A percentile compares a stretch with the other conserved stretches of the same genome.
These are phyloP conservation scores for Puccinia horiana DNA, from an alignment of 1,284 basidiomycete genomes.

Conservation along the genomic window DNA sequence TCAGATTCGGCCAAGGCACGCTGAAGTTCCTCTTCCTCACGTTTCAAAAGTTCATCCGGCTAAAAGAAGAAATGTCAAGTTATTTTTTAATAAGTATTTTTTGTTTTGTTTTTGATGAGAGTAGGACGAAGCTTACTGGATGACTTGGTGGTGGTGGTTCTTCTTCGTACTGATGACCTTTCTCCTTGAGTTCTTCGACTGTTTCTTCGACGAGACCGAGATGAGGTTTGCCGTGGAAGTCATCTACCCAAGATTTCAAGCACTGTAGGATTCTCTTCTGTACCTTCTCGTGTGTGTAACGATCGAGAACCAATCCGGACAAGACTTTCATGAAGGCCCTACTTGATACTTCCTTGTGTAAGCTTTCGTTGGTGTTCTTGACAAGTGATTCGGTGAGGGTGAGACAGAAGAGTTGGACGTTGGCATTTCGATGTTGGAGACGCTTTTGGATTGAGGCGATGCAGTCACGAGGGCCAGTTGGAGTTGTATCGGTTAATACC, in stretches of 20 bases:
- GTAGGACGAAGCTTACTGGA: slow-evolving; percentile 4
- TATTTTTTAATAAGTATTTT: slow-evolving; percentile 59
- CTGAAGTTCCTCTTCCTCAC: slow-evolving; percentile 89
- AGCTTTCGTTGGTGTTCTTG: slow-evolving; percentile 79
- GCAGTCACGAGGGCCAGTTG: slow-evolving; percentile 25
- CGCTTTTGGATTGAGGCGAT: slow-evolving; percentile 83
- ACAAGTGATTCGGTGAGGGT: slow-evolving; percentile 77
- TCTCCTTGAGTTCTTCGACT: slow-evolving; percentile 76
- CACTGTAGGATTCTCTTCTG: slow-evolving; percentile 72
- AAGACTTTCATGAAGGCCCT: slow-evolving; percentile 86
- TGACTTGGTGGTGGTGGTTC: slow-evolving; percentile 13
- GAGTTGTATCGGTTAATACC: slow-evolving; percentile 68
- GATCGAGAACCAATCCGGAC: slow-evolving; percentile 80
- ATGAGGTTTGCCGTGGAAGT: slow-evolving; percentile 69
- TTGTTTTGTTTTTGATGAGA: not conserved
- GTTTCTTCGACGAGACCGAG: slow-evolving; percentile 90
- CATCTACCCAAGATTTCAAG: slow-evolving; percentile 80
- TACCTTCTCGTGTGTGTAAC: slow-evolving; percentile 86
- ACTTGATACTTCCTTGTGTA: slow-evolving; percentile 84
- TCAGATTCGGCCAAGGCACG: slow-evolving; percentile 85
- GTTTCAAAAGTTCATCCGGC: slow-evolving; percentile 75
- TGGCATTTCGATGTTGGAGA: slow-evolving; percentile 87
- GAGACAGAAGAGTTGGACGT: slow-evolving; percentile 94
- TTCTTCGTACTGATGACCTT: slow-evolving; percentile 62
- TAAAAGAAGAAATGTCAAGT: slow-evolving; percentile 66